Base-by-base conservation (phyloP, 2,329 filamentous ascomycete species). In the Plectosphaerella plurivora region DNA sequence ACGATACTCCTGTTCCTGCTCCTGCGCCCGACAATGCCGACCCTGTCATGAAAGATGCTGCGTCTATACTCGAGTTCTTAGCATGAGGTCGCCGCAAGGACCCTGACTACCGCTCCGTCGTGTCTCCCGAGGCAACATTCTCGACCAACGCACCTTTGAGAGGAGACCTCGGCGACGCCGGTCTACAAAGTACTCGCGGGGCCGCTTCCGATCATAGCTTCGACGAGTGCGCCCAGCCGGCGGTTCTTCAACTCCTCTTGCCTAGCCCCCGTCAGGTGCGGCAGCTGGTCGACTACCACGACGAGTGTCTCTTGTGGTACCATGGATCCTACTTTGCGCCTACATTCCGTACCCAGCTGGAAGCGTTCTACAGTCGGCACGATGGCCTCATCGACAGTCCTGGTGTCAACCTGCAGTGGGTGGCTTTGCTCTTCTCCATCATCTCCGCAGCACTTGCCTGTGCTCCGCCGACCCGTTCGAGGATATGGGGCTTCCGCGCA, bases 81-180 rank as follows among this genome's bases (percentile, higher is more conserved):
- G 73, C 74, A 1, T 77, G 75, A 74, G 74, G 74, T 9, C 67
- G 73, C 15, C 64, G 68, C 36, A 77, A 77, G 56, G 69, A 76
- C 24, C 53, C 59, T 10, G 57, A 59, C n/a, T 57, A 54, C 20
- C 52, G 57, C 35, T 33, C 56, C 22, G 61, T 56, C 41, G 56
- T 50, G n/a, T 64, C 56, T 41, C 60, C 57, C 50, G 55, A 55
- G 49, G 57, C 49, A 20, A 57, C 41, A 15, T 25, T 55, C 14
- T 42, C 37, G 8, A 50, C 28, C 46, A 18, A 14, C 5, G 45
- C 15, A 2, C 36, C 41, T 8, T 47, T 50, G 16, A 48, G 52
- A 12, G 52, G 52, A 12, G 52, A 56, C 36, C 28, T 56, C 7
- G 22, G 52, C 24, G 54, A 54, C 44, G 39, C 47, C 15, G 46